These are phyloP conservation scores for Tetrahymena borealis DNA, from an alignment of 73 alveolate genomes.

Conservation along the genomic window DNA sequence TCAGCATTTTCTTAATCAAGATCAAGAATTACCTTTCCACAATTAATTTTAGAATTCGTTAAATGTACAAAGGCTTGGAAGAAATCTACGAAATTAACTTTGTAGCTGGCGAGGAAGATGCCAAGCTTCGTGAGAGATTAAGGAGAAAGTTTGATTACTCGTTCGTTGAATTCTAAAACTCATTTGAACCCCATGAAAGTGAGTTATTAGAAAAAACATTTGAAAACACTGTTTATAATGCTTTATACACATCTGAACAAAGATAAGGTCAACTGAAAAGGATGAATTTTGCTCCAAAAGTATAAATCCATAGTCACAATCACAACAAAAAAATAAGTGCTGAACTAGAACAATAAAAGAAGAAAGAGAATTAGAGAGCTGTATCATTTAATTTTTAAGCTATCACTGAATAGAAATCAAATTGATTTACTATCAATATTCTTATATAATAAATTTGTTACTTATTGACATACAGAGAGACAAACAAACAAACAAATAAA, in stretches of 20 bases:
- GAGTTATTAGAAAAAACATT: not conserved
- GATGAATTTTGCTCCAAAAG: not conserved
- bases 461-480: no score
- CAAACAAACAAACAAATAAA: no score
- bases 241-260: not conserved
- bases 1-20: not conserved
- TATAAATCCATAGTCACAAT: not conserved
- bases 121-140: not conserved
- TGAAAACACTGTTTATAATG: not conserved
- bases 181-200: not conserved
- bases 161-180: not conserved
- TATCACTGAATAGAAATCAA: no score
- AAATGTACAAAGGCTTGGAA: not conserved
- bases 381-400: no score
- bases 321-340: not conserved
- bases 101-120: not conserved
- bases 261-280: not conserved
- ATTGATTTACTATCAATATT: no score
- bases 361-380: no score
- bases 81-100: not conserved
- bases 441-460: no score
- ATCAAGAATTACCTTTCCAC: not conserved
- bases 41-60: not conserved
- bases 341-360: not conserved
- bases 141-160: not conserved